Percentiles rank a stretch among this genome's conserved stretches.
phyloP scores from a whole-genome alignment of 2,329 filamentous ascomycete species.

The Epicoccum nigrum region DNA sequence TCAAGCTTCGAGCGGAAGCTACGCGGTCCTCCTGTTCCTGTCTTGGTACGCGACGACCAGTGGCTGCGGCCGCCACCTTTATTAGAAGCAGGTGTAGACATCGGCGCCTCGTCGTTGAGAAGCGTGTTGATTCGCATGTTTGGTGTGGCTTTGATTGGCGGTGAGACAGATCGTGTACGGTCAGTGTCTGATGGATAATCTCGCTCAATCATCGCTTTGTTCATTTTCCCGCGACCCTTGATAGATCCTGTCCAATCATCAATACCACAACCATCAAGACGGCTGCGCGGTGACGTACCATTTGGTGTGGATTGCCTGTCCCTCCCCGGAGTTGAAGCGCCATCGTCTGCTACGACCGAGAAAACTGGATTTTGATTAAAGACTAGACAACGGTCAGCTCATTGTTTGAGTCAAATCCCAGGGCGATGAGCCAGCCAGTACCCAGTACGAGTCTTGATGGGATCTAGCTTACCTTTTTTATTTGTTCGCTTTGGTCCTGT shows the following conservation, averaged over 20 bases:
- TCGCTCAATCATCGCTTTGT: slow-evolving; percentile 42
- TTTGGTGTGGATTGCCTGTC: slow-evolving; percentile 50
- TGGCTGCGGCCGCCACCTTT: slow-evolving; percentile 58
- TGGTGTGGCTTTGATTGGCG: slow-evolving; percentile 47
- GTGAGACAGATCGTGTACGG: slow-evolving; percentile 54
- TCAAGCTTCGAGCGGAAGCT: slow-evolving; percentile 47
- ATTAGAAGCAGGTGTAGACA: slow-evolving; percentile 37
- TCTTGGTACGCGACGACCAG: slow-evolving; percentile 53
- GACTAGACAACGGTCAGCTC: slow-evolving; percentile 26
- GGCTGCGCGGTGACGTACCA: slow-evolving; percentile 23
- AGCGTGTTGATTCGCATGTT: slow-evolving; percentile 58
- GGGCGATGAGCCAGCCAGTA: no score
- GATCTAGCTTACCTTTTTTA: slow-evolving; percentile 50
- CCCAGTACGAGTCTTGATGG: no score
- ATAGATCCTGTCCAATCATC: slow-evolving; percentile 36
- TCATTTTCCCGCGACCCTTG: slow-evolving; percentile 43
- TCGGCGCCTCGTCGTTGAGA: slow-evolving; percentile 52
- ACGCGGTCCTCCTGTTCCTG: slow-evolving; percentile 27
- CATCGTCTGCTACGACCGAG: slow-evolving; percentile 49
- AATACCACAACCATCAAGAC: neutral
- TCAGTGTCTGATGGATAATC: slow-evolving; percentile 54
- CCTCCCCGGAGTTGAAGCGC: slow-evolving; percentile 47
- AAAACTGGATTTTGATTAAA: slow-evolving; percentile 52
- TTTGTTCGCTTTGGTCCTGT: slow-evolving; percentile 57
- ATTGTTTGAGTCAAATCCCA: no score